A percentile compares a stretch with the other conserved stretches of the same genome.
Conservation (phyloP, 768 basidiomycete species). For the Cubamyces sp. region DNA sequence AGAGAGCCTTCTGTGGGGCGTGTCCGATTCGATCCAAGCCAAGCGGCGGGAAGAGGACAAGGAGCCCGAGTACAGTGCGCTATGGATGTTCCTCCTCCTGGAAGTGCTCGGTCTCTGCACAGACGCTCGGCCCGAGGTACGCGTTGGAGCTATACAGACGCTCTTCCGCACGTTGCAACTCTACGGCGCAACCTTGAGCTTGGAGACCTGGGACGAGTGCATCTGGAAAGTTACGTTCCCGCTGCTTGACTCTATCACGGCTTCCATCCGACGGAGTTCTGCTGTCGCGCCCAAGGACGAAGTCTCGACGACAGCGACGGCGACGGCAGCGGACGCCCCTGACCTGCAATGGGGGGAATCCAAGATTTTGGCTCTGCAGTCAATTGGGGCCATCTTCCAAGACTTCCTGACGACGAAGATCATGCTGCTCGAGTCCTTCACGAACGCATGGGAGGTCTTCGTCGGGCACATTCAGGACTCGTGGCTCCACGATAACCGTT, state of each 20-base stretch:
- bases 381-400: slow-evolving; percentile 80
- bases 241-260: slow-evolving; percentile 70
- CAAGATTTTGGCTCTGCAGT: slow-evolving; percentile 82
- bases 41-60: slow-evolving; percentile 69
- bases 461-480: slow-evolving; percentile 72
- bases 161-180: slow-evolving; percentile 92
- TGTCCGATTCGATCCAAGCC: slow-evolving; percentile 92
- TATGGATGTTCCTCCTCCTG: slow-evolving; percentile 93
- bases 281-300: slow-evolving; percentile 19
- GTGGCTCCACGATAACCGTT: slow-evolving; percentile 63
- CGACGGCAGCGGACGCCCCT: not conserved
- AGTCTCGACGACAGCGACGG: slow-evolving; percentile 22
- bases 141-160: slow-evolving; percentile 94
- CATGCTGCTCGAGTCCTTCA: slow-evolving; percentile 70
- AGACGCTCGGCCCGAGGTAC: slow-evolving; percentile 84
- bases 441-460: slow-evolving; percentile 74
- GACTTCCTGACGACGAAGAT: slow-evolving; percentile 79
- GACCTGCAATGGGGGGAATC: slow-evolving; percentile 83
- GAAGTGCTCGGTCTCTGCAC: slow-evolving; percentile 84
- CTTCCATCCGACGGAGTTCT: slow-evolving; percentile 49
- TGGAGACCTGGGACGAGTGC: slow-evolving; percentile 87
- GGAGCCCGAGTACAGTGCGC: slow-evolving; percentile 71
- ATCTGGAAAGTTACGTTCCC: slow-evolving; percentile 93
- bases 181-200: slow-evolving; percentile 84
- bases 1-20: slow-evolving; percentile 91